Conservation (phyloP, 495 filamentous ascomycete genomes). For the Cudoniella acicularis region DNA sequence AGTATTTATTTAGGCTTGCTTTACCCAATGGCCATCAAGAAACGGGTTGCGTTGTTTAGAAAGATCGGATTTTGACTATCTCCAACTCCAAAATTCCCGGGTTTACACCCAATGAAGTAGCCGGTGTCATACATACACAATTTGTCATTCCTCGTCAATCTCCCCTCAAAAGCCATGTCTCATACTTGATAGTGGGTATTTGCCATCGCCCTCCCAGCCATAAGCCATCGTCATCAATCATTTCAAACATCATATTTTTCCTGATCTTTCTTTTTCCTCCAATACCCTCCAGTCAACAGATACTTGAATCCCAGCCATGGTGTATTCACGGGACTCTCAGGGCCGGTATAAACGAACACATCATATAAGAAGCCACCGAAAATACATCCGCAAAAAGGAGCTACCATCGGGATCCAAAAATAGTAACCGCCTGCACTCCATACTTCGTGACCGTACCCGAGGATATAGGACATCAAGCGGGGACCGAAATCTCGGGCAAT, state of each 20-base stretch:
- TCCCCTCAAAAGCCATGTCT: no score
- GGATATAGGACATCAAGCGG: slow-evolving; percentile 52
- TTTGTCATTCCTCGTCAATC: no score
- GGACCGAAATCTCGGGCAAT: slow-evolving; percentile 64
- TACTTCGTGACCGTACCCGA: slow-evolving; percentile 61
- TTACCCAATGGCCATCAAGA: no score
- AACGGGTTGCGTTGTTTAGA: no score
- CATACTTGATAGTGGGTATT: no score
- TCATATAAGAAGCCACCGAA: slow-evolving; percentile 49
- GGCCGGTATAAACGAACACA: slow-evolving; percentile 50
- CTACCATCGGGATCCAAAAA: slow-evolving; percentile 47
- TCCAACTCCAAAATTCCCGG: no score
- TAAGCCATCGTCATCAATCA: no score
- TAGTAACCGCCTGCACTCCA: slow-evolving; percentile 49
- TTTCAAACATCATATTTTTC: slow-evolving; percentile 18
- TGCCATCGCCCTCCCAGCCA: no score
- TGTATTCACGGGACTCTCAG: slow-evolving; percentile 22
- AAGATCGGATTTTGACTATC: no score
- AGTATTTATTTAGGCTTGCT: no score
- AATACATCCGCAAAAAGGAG: slow-evolving; percentile 39
- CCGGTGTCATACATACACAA: no score
- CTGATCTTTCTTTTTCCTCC: slow-evolving; percentile 7
- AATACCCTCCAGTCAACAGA: slow-evolving; percentile 3
- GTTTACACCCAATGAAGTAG: no score
- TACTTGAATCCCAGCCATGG: slow-evolving; percentile 22